phyloP scores from a whole-genome alignment of 2,329 filamentous ascomycete genomes.

The Orbilia brochopaga region DNA sequence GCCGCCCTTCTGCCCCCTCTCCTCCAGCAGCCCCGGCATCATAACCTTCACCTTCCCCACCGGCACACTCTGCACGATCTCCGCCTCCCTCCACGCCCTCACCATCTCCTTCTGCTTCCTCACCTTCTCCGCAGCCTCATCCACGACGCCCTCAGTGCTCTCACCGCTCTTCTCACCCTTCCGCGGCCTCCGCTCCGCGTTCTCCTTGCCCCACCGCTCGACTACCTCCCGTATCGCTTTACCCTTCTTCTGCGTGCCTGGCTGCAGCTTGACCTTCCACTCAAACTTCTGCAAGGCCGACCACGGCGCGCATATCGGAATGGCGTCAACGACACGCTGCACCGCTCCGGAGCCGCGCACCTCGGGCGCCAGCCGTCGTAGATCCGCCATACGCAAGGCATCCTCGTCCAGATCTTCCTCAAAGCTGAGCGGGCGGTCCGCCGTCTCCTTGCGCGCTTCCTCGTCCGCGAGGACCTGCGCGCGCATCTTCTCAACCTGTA shows the following conservation, averaged over 20 bases:
- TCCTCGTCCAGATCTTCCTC: slow-evolving; percentile 66
- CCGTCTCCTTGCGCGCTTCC: slow-evolving; percentile 68
- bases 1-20: slow-evolving; percentile 25
- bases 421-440: slow-evolving; percentile 67
- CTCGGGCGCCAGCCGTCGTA: slow-evolving; percentile 72
- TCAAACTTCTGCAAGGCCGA: slow-evolving; percentile 73
- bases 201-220: slow-evolving; percentile 73
- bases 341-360: slow-evolving; percentile 20
- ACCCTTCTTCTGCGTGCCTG: slow-evolving; percentile 86
- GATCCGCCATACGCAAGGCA: slow-evolving; percentile 63
- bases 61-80: slow-evolving; percentile 40
- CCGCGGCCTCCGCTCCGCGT: slow-evolving; percentile 60
- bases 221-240: slow-evolving; percentile 91
- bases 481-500: slow-evolving; percentile 68
- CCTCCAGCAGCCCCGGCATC: slow-evolving; percentile 33
- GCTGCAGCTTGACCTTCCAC: slow-evolving; percentile 94
- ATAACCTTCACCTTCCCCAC: slow-evolving; percentile 45
- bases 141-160: background rate
- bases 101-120: slow-evolving; percentile 40
- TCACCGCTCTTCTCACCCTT: slow-evolving; percentile 12
- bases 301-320: slow-evolving; percentile 71
- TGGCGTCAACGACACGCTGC: slow-evolving; percentile 62
- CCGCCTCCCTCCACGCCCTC: slow-evolving; percentile 38
- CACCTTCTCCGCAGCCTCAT: slow-evolving; percentile 29
- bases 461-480: slow-evolving; percentile 60